Percentiles rank a stretch among this genome's conserved stretches.
These are phyloP conservation scores for Septoria linicola DNA, from an alignment of 2,329 filamentous ascomycete genomes.

Conservation along the genomic window DNA sequence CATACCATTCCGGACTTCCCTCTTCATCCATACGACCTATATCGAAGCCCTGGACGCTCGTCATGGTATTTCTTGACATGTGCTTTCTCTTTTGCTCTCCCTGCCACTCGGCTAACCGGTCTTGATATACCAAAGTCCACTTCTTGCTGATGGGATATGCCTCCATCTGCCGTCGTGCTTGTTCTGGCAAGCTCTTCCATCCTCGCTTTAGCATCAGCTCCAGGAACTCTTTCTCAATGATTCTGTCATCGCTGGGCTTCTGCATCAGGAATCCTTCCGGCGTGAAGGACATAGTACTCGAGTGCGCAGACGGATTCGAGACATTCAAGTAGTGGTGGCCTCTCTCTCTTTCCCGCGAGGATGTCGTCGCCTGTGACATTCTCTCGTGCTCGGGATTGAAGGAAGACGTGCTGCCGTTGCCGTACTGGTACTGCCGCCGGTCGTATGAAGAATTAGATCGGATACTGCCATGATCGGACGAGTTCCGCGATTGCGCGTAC, in stretches of 20 bases:
- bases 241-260: conserved; percentile 73
- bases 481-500: conserved; percentile 32
- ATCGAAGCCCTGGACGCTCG: conserved; percentile 63
- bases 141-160: conserved; percentile 93
- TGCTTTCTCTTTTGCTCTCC: conserved; percentile 86
- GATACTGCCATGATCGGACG: conserved; percentile 61
- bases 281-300: conserved; percentile 50
- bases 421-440: conserved; percentile 51
- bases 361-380: conserved; percentile 38
- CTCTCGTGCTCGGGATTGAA: conserved; percentile 48
- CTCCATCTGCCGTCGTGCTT: conserved; percentile 92
- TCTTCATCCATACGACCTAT: conserved; percentile 85
- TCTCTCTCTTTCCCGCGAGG: conserved; percentile 40
- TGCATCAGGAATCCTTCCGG: conserved; percentile 62
- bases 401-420: conserved; percentile 49
- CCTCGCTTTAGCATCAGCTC: conserved; percentile 94
- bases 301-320: conserved; percentile 48
- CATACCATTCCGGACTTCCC: conserved; percentile 96
- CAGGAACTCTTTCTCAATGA: conserved; percentile 88
- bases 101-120: conserved; percentile 88
- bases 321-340: conserved; percentile 43
- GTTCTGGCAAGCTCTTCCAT: conserved; percentile 94
- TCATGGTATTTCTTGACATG: conserved; percentile 64
- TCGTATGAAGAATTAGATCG: conserved; percentile 62
- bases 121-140: conserved; percentile 95